Evolutionary conservation across 768 basidiomycete genomes (phyloP).

Genomic region (Termitomyces sp.): DNA sequence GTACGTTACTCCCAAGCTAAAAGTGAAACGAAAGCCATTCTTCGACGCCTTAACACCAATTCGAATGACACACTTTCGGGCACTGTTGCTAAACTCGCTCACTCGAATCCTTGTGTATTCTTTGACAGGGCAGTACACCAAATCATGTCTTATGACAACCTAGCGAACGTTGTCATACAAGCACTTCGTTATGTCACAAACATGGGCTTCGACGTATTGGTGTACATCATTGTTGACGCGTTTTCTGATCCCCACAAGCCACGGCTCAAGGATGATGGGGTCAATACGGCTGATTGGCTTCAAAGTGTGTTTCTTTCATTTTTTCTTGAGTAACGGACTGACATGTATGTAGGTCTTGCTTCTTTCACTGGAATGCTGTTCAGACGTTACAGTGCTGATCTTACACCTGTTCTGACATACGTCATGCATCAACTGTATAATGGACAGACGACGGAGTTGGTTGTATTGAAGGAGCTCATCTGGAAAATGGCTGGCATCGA

Average conservation of each 20-base stretch:
- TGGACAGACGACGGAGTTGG: constrained; percentile 81
- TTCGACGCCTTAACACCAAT: constrained; percentile 82
- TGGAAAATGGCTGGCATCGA: constrained; percentile 96
- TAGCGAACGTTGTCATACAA: constrained; percentile 86
- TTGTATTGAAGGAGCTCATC: constrained; percentile 89
- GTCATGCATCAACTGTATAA: constrained; percentile 87
- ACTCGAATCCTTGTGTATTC: constrained; percentile 90
- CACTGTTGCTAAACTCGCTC: constrained; percentile 87
- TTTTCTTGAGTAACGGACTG: constrained; percentile 5
- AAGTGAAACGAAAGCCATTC: constrained; percentile 82
- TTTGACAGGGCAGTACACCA: constrained; percentile 89
- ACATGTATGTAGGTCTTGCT: constrained; percentile 63
- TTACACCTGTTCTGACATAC: constrained; percentile 83
- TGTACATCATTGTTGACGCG: constrained; percentile 84
- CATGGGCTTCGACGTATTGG: constrained; percentile 92
- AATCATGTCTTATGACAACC: constrained; percentile 94
- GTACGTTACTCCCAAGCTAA: constrained; percentile 82
- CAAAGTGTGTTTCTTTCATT: constrained; percentile 61
- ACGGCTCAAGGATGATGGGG: constrained; percentile 88
- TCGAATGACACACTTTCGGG: constrained; percentile 84
- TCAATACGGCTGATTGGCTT: constrained; percentile 87
- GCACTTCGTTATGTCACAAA: constrained; percentile 85
- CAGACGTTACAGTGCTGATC: constrained; percentile 78
- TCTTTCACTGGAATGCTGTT: constrained; percentile 93
- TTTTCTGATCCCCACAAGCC: constrained; percentile 79